These are phyloP conservation scores for Elaeis oleifera DNA, from an alignment of 202 grass and related monocot genomes.

Conservation along the genomic window DNA sequence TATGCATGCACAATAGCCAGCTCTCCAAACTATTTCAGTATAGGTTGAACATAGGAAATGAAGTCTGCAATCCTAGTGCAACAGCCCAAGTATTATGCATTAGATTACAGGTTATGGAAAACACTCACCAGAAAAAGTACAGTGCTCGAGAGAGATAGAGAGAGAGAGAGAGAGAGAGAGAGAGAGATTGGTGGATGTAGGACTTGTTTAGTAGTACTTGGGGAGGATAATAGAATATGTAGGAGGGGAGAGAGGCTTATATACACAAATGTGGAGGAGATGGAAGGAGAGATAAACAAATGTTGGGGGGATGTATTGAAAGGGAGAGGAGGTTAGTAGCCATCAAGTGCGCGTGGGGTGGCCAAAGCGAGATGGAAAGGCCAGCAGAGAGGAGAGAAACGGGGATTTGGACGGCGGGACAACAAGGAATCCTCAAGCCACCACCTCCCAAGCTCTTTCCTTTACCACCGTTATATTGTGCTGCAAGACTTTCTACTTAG, in stretches of 20 bases:
- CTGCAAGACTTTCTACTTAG: slow-evolving; percentile 32
- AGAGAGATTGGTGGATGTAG: neutral
- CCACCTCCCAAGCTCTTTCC: slow-evolving; percentile 7
- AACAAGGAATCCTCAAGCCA: slow-evolving; percentile 29
- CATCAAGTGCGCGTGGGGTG: slow-evolving; percentile 37
- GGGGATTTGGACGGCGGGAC: slow-evolving; percentile 22
- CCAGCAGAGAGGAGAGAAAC: slow-evolving; percentile 1
- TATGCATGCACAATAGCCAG: too few relatives aligned
- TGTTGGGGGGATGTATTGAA: neutral
- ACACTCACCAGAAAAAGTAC: too few relatives aligned
- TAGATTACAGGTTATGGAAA: too few relatives aligned
- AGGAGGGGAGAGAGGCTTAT: neutral
- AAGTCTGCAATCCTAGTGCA: too few relatives aligned
- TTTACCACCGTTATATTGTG: slow-evolving; percentile 46
- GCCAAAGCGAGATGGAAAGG: slow-evolving; percentile 26
- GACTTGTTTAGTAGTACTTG: too few relatives aligned
- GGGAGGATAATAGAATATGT: neutral
- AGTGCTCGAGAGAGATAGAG: too few relatives aligned
- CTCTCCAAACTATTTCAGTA: too few relatives aligned
- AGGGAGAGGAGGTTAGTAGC: slow-evolving; percentile 6
- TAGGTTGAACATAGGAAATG: too few relatives aligned
- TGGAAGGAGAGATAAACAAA: neutral
- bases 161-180: neutral
- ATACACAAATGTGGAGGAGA: slow-evolving; percentile 4
- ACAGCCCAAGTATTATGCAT: too few relatives aligned